A percentile compares a stretch with the other conserved stretches of the same genome.
phyloP scores from a whole-genome alignment of 2,329 filamentous ascomycete species.

The Beauveria sp. region DNA sequence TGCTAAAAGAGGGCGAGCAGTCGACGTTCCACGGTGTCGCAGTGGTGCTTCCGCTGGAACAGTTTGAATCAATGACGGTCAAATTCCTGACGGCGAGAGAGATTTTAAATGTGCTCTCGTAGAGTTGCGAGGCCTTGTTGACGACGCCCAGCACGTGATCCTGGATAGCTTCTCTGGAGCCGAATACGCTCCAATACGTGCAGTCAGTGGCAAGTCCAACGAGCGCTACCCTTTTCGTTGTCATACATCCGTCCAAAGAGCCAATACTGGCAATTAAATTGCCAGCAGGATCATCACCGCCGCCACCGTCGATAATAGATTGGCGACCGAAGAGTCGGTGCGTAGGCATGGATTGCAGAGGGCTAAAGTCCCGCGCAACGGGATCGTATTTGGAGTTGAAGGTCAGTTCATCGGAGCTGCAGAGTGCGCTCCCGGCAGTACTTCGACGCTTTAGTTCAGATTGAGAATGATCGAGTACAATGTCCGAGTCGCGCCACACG shows the following conservation, averaged over 20 bases:
- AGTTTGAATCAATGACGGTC: slow-evolving; percentile 66
- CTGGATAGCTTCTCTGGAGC: slow-evolving; percentile 50
- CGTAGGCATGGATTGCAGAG: slow-evolving; percentile 54
- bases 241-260: slow-evolving; percentile 74
- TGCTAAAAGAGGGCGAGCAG: slow-evolving; percentile 56
- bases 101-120: slow-evolving; percentile 90
- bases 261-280: slow-evolving; percentile 77
- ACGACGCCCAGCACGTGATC: slow-evolving; percentile 75
- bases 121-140: slow-evolving; percentile 79
- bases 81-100: slow-evolving; percentile 84
- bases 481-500: slow-evolving; percentile 85
- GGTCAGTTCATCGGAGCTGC: slow-evolving; percentile 63
- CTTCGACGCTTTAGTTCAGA: slow-evolving; percentile 57
- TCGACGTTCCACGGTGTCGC: slow-evolving; percentile 76
- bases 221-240: slow-evolving; percentile 82
- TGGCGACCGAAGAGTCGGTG: slow-evolving; percentile 65
- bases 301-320: slow-evolving; percentile 60
- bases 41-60: slow-evolving; percentile 59
- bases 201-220: slow-evolving; percentile 92
- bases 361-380: slow-evolving; percentile 42
- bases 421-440: slow-evolving; percentile 36
- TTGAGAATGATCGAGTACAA: slow-evolving; percentile 40
- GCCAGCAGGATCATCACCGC: slow-evolving; percentile 63
- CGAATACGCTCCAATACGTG: slow-evolving; percentile 72
- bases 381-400: slow-evolving; percentile 76